Base-by-base conservation (phyloP, 2,329 filamentous ascomycete genomes). In the Xylariaceae sp. region DNA sequence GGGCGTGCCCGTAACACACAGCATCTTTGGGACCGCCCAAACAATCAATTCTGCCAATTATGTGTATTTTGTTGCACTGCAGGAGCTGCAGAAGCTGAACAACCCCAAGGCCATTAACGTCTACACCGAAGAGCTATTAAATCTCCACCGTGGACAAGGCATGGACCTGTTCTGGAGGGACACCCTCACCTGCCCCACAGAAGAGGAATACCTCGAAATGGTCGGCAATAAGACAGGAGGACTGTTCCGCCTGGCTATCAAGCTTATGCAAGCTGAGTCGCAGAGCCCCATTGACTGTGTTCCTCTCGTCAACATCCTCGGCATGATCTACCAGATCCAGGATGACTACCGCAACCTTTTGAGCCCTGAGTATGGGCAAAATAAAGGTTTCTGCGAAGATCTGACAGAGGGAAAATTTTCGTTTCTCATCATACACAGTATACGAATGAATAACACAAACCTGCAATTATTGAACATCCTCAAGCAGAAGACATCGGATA, bases 341-440 rank as follows among this genome's bases (percentile, higher is more conserved):
- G 87, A 91, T 69, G 93, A 98, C 74, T 95, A 95, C 69, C 81
- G 89, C 64, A 97, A 97, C 63, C 80, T 98, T 33, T 78, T 76
- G 22, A 79, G 74, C 15, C 70, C 68, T n/a, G 74, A 82, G 57
- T 96, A 96, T 71, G 83, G 82, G 29, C 73, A 85, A 50, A 91
- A 95, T 65, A 97, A 97, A 70, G 93, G 91, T 37, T 78, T 95
- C 53, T 95, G 88, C 64, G 91, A 97, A 69, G 93, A 97, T 65
- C 69, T 97, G 54, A 96, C 89, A 1, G 93, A 97, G 69, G 91
- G 91, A 49, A 97, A 97, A 73, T 96, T 96, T 70, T 91, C 85
- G 19, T 96, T 96, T 62, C 89, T 90, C 31, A 83, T 97, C 56
- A 95, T 97, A 56, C 91, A 97, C 68, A 85, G 86, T 62, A 94